Base-by-base conservation (phyloP, 768 basidiomycete genomes). In the Xerocomellus chrysenteron region DNA sequence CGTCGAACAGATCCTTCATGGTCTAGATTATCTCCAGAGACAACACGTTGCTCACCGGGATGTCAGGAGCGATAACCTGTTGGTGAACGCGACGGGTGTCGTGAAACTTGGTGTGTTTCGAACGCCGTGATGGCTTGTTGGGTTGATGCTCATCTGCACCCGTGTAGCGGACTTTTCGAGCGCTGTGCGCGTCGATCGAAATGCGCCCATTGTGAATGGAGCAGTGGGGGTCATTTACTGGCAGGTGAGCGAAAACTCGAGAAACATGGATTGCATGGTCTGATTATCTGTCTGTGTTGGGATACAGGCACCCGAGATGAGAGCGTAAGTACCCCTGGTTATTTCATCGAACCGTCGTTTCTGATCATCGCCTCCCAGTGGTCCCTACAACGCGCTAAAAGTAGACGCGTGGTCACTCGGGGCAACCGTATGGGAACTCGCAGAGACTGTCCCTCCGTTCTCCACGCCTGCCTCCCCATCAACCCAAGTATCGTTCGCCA, bases 361-460 rank as follows among this genome's bases (percentile, higher is more conserved):
- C 59, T 64, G 11, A 67, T 49, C 14, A 48, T 50, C 26, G 17
- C 54, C 37, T 54, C 24, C 33, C 42, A 88, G 86, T 49, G 85
- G 86, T 12, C 75, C 84, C 0, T 92, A 92, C 63, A 78, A 92
- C 63, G 81, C 84, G 1, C 78, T 90, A 42, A 86, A 86, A 67
- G 83, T 90, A 45, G 90, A 92, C 57, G 76, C 87, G 0, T 92
- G 89, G 89, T 90, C 89, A 0, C 75, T 91, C 7, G 90, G 90
- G 2, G 90, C 90, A 0, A 92, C 90, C 0, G 79, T 89, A 0
- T 92, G 90, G 90, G 90, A 92, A 66, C 79, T 88, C 72, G 87
- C 87, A 1, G 81, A 92, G 65, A 82, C 84, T 7, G 77, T 82
- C 50, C 90, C 90, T 5, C 90, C 90, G 0, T 92, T 92, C 65